Evolutionary conservation across 768 basidiomycete genomes (phyloP).

Genomic region (Mycena capillaripes): DNA sequence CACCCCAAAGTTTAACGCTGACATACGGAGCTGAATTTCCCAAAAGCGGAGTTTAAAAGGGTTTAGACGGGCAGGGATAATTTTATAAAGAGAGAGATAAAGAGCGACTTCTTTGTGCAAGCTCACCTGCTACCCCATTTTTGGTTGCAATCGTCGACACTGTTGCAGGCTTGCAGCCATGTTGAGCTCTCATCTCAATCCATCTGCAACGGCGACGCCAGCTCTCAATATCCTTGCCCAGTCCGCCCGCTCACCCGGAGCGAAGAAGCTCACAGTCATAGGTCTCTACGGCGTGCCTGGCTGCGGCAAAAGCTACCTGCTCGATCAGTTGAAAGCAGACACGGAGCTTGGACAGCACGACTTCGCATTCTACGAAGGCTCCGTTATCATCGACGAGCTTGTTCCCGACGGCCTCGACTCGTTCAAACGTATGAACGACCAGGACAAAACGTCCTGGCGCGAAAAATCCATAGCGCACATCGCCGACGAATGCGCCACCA

Average conservation of each 20-base stretch:
- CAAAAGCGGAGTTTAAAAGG: too few species aligned
- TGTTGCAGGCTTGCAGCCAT: neutral
- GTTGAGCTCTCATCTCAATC: neutral
- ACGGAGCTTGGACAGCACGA: conserved; percentile 29
- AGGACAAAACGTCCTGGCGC: conserved; percentile 34
- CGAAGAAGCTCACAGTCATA: neutral
- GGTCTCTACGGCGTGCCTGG: neutral
- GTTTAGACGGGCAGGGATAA: too few species aligned
- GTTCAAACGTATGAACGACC: conserved; percentile 37
- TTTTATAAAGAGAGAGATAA: too few species aligned
- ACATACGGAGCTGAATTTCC: too few species aligned
- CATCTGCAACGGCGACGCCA: neutral
- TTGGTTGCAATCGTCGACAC: too few species aligned
- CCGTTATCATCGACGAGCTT: conserved; percentile 34
- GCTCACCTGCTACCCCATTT: too few species aligned
- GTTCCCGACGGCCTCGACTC: conserved; percentile 41
- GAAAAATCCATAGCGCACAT: conserved; percentile 36
- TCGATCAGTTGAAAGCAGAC: conserved; percentile 31
- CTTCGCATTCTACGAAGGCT: conserved; percentile 39
- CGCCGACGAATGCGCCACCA: conserved; percentile 31
- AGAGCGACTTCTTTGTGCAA: too few species aligned
- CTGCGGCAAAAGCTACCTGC: conserved; percentile 5
- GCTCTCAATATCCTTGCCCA: neutral
- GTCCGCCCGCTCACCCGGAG: neutral
- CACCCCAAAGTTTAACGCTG: too few species aligned